Percentiles rank a stretch among this genome's conserved stretches.
phyloP scores from a whole-genome alignment of 176 grass and related monocot genomes.

The Musa beccarii region DNA sequence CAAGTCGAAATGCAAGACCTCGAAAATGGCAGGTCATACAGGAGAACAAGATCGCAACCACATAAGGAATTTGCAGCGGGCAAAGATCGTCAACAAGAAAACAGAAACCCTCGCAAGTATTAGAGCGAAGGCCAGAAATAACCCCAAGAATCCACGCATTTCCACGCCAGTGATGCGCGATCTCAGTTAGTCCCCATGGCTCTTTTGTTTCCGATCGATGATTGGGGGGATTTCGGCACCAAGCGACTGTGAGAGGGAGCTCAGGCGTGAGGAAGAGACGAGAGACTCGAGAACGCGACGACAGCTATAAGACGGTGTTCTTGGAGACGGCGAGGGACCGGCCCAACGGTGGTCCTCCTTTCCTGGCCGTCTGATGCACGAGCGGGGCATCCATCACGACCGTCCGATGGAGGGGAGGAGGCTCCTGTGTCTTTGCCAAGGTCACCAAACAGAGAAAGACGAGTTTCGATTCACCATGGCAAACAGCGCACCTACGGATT shows the following conservation, averaged over 20 bases:
- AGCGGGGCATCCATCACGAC: not conserved
- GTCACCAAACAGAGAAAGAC: no score
- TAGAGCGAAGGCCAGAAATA: not conserved
- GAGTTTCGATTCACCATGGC: no score
- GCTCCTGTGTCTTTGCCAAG: no score
- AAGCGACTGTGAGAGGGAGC: not conserved
- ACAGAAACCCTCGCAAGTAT: not conserved
- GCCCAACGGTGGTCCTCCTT: not conserved
- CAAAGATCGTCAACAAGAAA: not conserved
- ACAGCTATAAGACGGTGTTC: constrained; percentile 10
- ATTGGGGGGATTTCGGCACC: not conserved
- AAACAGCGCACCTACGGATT: not conserved
- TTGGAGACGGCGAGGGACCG: not conserved
- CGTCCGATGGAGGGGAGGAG: not conserved
- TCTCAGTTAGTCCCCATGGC: not conserved
- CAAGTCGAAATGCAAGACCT: no score
- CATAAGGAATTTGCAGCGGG: not conserved
- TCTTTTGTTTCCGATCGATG: not conserved
- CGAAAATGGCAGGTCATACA: not conserved
- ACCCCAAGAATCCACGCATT: constrained; percentile 10
- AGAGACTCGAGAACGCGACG: not conserved
- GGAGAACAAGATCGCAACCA: not conserved
- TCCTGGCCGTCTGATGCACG: not conserved
- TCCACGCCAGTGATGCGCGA: not conserved
- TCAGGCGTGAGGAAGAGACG: not conserved